Evolutionary conservation across 805 yeast genomes (phyloP), one percentile per base, ranked within the genome.

Genomic region (Allodekkera sacchari): DNA sequence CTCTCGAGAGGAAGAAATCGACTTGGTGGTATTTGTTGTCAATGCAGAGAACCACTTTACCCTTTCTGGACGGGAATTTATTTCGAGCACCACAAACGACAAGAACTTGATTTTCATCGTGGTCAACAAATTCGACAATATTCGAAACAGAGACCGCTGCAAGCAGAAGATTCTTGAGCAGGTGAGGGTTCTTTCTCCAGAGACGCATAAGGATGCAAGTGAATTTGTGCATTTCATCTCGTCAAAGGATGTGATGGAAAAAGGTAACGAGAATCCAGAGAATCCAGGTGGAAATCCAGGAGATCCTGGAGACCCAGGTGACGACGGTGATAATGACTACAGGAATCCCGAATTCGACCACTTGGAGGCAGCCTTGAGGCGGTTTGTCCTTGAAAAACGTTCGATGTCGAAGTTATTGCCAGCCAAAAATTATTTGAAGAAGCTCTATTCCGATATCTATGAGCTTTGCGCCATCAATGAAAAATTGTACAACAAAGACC

Each of bases 31-130:
- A 1, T 94, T 92, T 62, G 97, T 94, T 3, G 95, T 92, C 3
- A 83, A 81, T 53, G 94, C 98, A 0, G 97, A 88, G 49, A 94
- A 92, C 48, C 96, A 92, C 51, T 82, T 92, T 52, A 92, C 99
- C 0, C 63, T 87, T 35, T 83, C 95, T 0, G 97, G 96, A 0
- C 80, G 84, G 43, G 99, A 92, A 49, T 94, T 92, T 50, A 84
- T 92, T 32, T 67, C 89, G 2, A 74, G 83, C 23, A 94, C 96
- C 1, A 87, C 96, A 1, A 77, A 78, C 32, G 99, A 92, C 47
- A 89, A 87, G 59, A 77, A 89, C 39, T 71, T 88, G 42, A 83
- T 92, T 32, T 92, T 94, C 52, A 87, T 92, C 53, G 97, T 92
- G 15, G 94, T 89, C 25, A 94, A 92, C 60, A 73, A 82, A 49